phyloP scores from a whole-genome alignment of 2,329 filamentous ascomycete species.

The Botrytis tulipae region DNA sequence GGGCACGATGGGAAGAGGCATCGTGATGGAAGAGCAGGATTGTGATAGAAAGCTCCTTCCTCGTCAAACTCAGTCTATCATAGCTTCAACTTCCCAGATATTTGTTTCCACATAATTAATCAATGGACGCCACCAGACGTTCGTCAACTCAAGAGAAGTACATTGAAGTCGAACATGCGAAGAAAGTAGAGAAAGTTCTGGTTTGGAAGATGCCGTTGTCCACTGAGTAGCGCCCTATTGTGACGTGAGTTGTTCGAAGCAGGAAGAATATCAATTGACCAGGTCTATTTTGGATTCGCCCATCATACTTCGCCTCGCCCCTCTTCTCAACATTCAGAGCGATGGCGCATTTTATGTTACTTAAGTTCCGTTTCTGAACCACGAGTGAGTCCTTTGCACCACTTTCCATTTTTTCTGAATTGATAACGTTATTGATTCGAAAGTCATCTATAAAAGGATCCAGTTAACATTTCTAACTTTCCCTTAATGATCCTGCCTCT shows the following conservation, averaged over 20 bases:
- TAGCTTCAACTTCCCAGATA: background rate
- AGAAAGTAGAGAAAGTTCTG: background rate
- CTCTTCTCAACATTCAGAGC: background rate
- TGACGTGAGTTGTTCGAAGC: background rate
- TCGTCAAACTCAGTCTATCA: background rate
- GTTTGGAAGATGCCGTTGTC: background rate
- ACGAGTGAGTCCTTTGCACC: background rate
- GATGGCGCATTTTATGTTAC: background rate
- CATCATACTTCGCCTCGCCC: background rate
- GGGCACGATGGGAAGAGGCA: background rate
- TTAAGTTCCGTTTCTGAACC: background rate
- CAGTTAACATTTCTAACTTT: background rate
- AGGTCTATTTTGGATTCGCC: background rate
- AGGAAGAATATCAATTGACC: background rate
- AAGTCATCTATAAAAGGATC: accelerated
- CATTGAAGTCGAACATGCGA: background rate
- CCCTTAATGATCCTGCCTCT: background rate
- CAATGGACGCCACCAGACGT: background rate
- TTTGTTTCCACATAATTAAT: background rate
- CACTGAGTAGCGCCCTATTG: background rate
- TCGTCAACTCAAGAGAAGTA: too few relatives aligned
- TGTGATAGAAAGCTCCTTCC: too few relatives aligned
- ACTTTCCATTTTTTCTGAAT: background rate
- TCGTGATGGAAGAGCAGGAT: too few relatives aligned
- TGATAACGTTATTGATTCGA: background rate